phyloP scores from a whole-genome alignment of 1,139 yeast genomes.

The Zygosaccharomyces sapae region DNA sequence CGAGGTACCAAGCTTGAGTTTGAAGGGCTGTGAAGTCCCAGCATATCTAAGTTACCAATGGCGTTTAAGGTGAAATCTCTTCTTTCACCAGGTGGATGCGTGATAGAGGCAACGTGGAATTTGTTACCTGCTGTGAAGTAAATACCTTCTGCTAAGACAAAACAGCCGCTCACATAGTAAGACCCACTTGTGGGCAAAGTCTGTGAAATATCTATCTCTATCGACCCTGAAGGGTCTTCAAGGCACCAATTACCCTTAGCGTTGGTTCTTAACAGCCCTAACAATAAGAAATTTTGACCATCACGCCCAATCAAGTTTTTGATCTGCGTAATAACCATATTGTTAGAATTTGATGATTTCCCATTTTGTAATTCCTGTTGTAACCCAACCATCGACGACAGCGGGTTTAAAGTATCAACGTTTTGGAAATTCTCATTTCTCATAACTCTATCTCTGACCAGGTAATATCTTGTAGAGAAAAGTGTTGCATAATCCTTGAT shows the following conservation, averaged over 20 bases:
- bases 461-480: conserved; percentile 50
- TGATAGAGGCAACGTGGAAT: conserved; percentile 71
- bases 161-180: conserved; percentile 75
- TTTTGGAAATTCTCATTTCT: conserved; percentile 64
- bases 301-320: conserved; percentile 83
- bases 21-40: conserved; percentile 51
- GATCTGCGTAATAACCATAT: conserved; percentile 63
- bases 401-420: conserved; percentile 37
- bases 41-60: conserved; percentile 74
- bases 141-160: conserved; percentile 79
- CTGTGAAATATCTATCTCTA: conserved; percentile 67
- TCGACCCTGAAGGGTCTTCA: conserved; percentile 76
- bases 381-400: conserved; percentile 32
- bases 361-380: conserved; percentile 23
- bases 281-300: conserved; percentile 66
- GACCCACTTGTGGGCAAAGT: conserved; percentile 63
- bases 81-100: conserved; percentile 86
- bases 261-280: conserved; percentile 71
- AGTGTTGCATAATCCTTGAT: conserved; percentile 38
- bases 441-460: conserved; percentile 64
- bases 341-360: conserved; percentile 22
- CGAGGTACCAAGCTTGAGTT: conserved; percentile 44
- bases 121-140: conserved; percentile 58
- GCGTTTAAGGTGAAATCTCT: conserved; percentile 62
- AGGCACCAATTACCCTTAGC: conserved; percentile 65